Conservation (phyloP, 2,329 filamentous ascomycete genomes). For the Biscogniauxia mediterranea region DNA sequence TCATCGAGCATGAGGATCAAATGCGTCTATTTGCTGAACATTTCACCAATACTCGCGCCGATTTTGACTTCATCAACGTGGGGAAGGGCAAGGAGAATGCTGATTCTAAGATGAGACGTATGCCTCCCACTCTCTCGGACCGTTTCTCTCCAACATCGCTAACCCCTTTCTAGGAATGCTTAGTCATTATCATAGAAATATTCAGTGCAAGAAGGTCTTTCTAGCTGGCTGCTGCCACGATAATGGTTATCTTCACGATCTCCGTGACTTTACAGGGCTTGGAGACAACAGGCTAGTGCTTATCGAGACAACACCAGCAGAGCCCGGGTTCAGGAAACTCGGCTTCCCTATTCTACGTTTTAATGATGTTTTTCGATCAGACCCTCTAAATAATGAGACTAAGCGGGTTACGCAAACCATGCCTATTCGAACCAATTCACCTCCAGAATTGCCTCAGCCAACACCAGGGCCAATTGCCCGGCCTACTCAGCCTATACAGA, state of each 20-base stretch:
- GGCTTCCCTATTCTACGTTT: conserved; percentile 33
- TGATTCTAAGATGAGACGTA: conserved; percentile 34
- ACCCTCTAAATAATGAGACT: conserved; percentile 32
- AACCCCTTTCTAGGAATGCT: conserved; percentile 29
- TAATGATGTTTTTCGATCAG: conserved; percentile 31
- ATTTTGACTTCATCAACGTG: conserved; percentile 37
- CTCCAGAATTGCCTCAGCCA: conserved; percentile 10
- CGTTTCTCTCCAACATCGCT: conserved; percentile 2
- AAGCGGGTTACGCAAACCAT: conserved; percentile 22
- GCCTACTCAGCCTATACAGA: conserved; percentile 19
- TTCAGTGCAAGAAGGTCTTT: conserved; percentile 35
- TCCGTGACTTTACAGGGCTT: conserved; percentile 32
- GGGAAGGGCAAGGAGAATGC: conserved; percentile 36
- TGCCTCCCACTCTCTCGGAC: conserved; percentile 5
- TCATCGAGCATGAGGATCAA: conserved; percentile 32
- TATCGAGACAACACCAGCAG: conserved; percentile 34
- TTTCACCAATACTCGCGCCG: conserved; percentile 34
- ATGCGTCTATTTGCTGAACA: conserved; percentile 34
- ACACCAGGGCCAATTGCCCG: conserved; percentile 25
- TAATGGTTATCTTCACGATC: conserved; percentile 36
- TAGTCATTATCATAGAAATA: conserved; percentile 34
- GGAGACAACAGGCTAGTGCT: conserved; percentile 27
- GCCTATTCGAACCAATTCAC: conserved; percentile 22
- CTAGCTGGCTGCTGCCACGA: conserved; percentile 35
- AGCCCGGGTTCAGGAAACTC: conserved; percentile 32